Evolutionary conservation across 257 asterid genomes (phyloP), one percentile per base, ranked within the genome.

Genomic region (Ligustrum vulgare): DNA sequence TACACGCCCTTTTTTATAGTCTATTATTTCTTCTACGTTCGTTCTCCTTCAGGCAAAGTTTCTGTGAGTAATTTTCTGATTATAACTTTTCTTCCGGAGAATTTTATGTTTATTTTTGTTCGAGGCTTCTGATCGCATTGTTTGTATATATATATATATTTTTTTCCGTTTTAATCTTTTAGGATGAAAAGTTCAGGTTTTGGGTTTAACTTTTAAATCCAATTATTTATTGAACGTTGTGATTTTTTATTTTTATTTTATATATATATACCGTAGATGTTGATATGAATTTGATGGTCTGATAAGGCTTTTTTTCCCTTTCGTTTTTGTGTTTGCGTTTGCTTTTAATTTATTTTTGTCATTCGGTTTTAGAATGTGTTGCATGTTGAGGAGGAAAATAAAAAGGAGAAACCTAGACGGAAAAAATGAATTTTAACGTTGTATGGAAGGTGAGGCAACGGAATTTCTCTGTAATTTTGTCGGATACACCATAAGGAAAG

Each of bases 41-140:
- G 58, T 23, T 39, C 11, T 66, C 63, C 58, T 63, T 32, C 12
- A 39, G 56, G 11, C 84, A 72, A 56, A 76, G 15, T 60, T 67
- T 51, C 83, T 84, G 88, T 85, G 81, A 80, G 88, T 68, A 18
- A 33, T 71, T 8, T 72, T 71, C 32, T 33, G 33, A 39, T 71
- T 31, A 2, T 39, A 1, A 32, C 32, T 37, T 11, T 66, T 32
- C 68, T 32, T 31, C 23, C 2, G 4, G 41, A 33, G 60, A 20
- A n/a, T 13, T 33, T 15, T 15, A 18, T 11, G 18, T 45, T 23
- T 7, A 6, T 32, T 31, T 6, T 28, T 70, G 35, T 39, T 74
- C 47, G 15, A 28, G 41, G 11, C 23, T 60, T 64, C 22, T 54
- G 72, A 49, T 60, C 7, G 73, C 12, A 60, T 39, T 32, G 32